These are phyloP conservation scores for Fonsecaea multimorphosa DNA, from an alignment of 2,329 filamentous ascomycete genomes.

Conservation along the genomic window DNA sequence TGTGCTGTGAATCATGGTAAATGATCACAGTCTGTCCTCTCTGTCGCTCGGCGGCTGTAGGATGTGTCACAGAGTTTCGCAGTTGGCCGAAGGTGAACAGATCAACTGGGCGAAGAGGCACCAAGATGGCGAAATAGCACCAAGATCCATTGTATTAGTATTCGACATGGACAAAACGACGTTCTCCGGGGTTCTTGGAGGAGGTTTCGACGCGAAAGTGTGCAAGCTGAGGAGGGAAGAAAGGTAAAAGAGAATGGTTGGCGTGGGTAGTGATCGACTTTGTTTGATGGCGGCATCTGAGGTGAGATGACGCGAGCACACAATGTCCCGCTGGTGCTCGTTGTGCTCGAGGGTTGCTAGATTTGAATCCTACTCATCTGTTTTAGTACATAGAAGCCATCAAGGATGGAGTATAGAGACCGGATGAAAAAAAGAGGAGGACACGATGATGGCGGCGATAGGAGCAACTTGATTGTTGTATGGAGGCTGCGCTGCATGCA, in stretches of 20 bases:
- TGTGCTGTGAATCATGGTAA: background rate
- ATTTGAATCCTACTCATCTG: background rate
- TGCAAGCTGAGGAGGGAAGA: background rate
- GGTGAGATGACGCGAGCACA: constrained; percentile 2
- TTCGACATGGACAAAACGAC: background rate
- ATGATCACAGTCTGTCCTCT: background rate
- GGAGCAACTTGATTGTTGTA: background rate
- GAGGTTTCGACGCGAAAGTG: background rate
- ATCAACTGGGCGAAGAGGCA: background rate
- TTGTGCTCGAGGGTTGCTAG: background rate
- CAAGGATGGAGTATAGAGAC: background rate
- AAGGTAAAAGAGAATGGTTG: background rate
- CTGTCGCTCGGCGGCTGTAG: background rate
- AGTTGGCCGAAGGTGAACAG: background rate
- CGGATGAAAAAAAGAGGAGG: background rate
- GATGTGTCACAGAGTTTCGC: background rate
- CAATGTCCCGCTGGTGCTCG: background rate
- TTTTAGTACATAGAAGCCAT: background rate
- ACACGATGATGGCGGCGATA: background rate
- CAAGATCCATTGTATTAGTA: background rate
- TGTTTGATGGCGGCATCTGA: background rate
- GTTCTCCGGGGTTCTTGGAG: background rate
- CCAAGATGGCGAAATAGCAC: background rate
- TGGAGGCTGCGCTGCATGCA: background rate
- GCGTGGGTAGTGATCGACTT: background rate